Evolutionary conservation across 192 early-diverging fungal species (phyloP).

Genomic region (Dispira parvispora): DNA sequence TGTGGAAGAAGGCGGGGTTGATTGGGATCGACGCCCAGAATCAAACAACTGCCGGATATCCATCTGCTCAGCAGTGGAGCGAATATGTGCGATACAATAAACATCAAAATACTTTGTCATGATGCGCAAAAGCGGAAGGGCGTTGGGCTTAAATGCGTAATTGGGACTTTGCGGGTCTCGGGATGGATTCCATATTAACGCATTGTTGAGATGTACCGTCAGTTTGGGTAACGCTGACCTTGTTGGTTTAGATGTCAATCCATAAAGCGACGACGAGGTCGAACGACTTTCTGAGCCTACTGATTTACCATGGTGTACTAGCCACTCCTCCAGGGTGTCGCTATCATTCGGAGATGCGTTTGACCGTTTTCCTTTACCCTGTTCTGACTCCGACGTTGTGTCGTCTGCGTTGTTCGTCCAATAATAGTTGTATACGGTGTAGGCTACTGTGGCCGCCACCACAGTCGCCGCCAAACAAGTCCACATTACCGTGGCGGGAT

Average conservation of each 20-base stretch:
- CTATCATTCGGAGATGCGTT: too few species aligned
- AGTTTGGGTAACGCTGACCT: neutral
- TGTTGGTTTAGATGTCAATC: neutral
- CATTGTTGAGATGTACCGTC: constrained; percentile 12
- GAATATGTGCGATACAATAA: constrained; percentile 36
- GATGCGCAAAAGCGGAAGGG: constrained; percentile 30
- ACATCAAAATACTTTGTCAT: constrained; percentile 32
- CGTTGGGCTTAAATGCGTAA: constrained; percentile 48
- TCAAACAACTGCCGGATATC: constrained; percentile 27
- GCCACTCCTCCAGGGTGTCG: too few species aligned
- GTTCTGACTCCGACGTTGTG: too few species aligned
- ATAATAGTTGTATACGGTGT: too few species aligned
- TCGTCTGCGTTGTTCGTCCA: too few species aligned
- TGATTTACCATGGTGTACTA: too few species aligned
- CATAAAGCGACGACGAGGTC: too few species aligned
- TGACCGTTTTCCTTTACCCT: too few species aligned
- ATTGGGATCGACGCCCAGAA: constrained; percentile 5
- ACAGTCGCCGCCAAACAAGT: too few species aligned
- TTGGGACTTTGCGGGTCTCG: constrained; percentile 44
- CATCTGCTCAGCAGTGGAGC: constrained; percentile 33
- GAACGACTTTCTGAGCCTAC: too few species aligned
- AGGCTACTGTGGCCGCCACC: too few species aligned
- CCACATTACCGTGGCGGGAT: too few species aligned
- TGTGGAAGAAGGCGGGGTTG: constrained; percentile 1
- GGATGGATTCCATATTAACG: constrained; percentile 64